Conservation (phyloP, 495 filamentous ascomycete genomes). For the Penicillium paradoxum region DNA sequence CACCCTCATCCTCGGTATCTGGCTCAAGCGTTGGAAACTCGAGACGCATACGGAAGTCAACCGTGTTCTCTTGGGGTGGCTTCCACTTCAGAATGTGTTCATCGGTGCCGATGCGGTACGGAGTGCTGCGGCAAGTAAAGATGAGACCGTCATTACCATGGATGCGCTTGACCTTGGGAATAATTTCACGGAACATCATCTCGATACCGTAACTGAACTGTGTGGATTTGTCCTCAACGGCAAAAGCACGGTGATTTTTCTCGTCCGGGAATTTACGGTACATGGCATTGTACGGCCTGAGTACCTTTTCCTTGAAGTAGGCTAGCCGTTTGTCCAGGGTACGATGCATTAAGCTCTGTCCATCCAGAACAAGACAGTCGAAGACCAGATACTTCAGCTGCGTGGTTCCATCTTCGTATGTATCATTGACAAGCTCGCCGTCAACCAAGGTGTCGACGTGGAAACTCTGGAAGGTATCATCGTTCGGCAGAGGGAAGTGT, state of each 20-base stretch:
- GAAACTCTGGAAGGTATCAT: constrained; percentile 55
- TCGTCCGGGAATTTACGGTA: constrained; percentile 66
- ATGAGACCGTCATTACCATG: constrained; percentile 96
- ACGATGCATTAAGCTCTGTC: constrained; percentile 64
- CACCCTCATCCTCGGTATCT: constrained; percentile 58
- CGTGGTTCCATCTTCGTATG: constrained; percentile 50
- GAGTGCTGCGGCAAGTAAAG: constrained; percentile 83
- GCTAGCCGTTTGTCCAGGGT: constrained; percentile 85
- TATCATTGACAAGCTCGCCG: constrained; percentile 87
- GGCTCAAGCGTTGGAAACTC: constrained; percentile 70
- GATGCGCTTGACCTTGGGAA: constrained; percentile 64
- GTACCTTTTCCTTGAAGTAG: constrained; percentile 74
- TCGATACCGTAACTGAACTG: constrained; percentile 83
- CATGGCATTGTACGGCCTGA: constrained; percentile 71
- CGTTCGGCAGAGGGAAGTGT: constrained; percentile 70
- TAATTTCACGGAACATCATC: constrained; percentile 81
- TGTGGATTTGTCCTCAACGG: constrained; percentile 78
- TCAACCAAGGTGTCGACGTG: constrained; percentile 82
- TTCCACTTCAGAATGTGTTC: constrained; percentile 97
- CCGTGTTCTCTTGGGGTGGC: constrained; percentile 81
- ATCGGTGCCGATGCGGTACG: constrained; percentile 88
- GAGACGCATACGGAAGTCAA: constrained; percentile 81
- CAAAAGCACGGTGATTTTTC: constrained; percentile 65
- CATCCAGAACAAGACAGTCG: constrained; percentile 82
- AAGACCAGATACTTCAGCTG: constrained; percentile 86